These are phyloP conservation scores for Xylaria bambusicola DNA, from an alignment of 495 filamentous ascomycete genomes.

Conservation along the genomic window DNA sequence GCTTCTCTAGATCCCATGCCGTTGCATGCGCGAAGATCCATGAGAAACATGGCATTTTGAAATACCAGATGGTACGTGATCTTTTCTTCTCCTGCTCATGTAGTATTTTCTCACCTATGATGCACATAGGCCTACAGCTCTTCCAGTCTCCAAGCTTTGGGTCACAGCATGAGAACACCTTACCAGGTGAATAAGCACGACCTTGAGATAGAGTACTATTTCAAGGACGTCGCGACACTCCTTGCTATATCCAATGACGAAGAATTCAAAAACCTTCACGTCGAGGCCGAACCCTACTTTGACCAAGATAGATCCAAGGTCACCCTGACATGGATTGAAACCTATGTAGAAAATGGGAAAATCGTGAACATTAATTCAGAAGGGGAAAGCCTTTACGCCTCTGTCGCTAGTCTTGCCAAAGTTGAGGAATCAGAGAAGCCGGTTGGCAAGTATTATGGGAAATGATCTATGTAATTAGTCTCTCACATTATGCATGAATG, in stretches of 20 bases:
- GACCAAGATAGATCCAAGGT: background rate
- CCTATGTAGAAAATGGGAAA: constrained; percentile 1
- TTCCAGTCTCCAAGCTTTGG: background rate
- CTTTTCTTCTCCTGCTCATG: background rate
- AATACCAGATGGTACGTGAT: constrained; percentile 3
- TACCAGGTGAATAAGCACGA: background rate
- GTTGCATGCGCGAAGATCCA: constrained; percentile 2
- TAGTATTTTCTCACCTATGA: background rate
- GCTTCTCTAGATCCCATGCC: background rate
- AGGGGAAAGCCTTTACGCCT: background rate
- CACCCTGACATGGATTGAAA: background rate
- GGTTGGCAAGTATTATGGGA: background rate
- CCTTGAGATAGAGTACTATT: constrained; percentile 7
- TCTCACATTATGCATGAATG: background rate
- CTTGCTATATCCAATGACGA: constrained; percentile 1
- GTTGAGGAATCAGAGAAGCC: background rate
- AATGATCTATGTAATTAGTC: background rate
- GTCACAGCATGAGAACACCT: background rate
- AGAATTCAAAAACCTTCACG: background rate
- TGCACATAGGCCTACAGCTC: background rate
- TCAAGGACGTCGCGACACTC: constrained; percentile 7
- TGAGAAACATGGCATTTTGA: constrained; percentile 6
- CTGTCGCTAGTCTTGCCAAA: background rate
- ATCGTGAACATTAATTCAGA: constrained; percentile 1
- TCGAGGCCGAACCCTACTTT: constrained; percentile 3